Evolutionary conservation across 331 rosid species (phyloP), one percentile per base, ranked within the genome.

Genomic region (Dryas integrifolia): DNA sequence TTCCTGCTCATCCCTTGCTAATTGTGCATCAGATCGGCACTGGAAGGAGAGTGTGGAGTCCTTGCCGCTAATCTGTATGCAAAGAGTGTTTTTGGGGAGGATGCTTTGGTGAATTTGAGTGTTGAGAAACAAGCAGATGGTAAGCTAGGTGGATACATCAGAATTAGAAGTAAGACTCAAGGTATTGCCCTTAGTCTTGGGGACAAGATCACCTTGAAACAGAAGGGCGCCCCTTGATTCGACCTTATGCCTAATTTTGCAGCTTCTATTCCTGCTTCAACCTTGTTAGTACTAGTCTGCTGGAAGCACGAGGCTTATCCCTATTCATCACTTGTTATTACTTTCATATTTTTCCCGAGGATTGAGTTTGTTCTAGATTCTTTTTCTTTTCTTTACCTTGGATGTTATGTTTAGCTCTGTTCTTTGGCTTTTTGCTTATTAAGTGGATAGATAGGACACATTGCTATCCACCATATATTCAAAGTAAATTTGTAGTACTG

Each of bases 161-260:
- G 99, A 83, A 95, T 95, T 81, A 92, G 99, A 87, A 95, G 99
- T 85, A 95, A 95, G 85, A 95, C 98, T 70, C 99, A 95, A 80
- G 99, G 99, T 65, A 95, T 95, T 73, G 99, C 98, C 65, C 92
- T 95, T 48, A 92, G 98, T 82, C 98, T 95, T 6, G 99, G 99
- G 53, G 99, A 95, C 80, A 95, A 95, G 89, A 92, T 95, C 85
- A 95, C 99, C 62, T 86, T 95, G 92, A 95, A 95, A 82, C 99
- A 95, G 86, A 95, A 90, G 87, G 99, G 97, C 67, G 70, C 88
- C n/a, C 75, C 87, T 40, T 92, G 83, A 92, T 77, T 45, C 67
- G 65, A 78, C 72, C 74, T 11, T 49, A 60, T 67, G 14, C 69
- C 47, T 59, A 15, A 7, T 53, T 76, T 72, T 79, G 89, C 82